Conservation (phyloP, 805 yeast genomes). For the Wickerhamiella sorbophila region DNA sequence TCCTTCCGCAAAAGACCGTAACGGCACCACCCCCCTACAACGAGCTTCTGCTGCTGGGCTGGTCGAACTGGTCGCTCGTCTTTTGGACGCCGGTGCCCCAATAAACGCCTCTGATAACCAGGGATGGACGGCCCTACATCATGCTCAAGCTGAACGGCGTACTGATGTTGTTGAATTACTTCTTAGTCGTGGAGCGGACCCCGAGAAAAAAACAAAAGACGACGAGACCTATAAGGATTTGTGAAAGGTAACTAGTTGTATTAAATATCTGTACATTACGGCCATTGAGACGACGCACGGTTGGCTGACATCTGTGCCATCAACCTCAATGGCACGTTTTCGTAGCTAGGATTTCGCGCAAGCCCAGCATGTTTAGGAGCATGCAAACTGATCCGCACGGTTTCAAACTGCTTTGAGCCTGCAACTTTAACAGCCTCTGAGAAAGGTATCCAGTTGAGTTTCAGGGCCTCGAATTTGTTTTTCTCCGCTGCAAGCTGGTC, state of each 20-base stretch:
- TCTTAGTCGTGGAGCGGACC: slow-evolving; percentile 55
- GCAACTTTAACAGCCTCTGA: not conserved
- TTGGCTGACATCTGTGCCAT: not conserved
- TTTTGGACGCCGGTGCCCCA: slow-evolving; percentile 44
- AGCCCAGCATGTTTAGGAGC: not conserved
- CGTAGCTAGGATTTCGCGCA: not conserved
- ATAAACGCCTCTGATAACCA: slow-evolving; percentile 48
- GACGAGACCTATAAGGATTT: slow-evolving; percentile 38
- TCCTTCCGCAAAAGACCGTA: slow-evolving; percentile 50
- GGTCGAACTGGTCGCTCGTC: slow-evolving; percentile 36
- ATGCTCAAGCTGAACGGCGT: slow-evolving; percentile 81
- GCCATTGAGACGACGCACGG: not conserved
- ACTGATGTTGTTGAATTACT: slow-evolving; percentile 57
- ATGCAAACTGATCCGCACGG: not conserved
- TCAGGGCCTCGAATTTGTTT: not conserved
- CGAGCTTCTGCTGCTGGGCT: slow-evolving; percentile 76
- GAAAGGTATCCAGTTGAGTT: slow-evolving; percentile 1
- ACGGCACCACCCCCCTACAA: slow-evolving; percentile 54
- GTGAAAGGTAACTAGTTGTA: not conserved
- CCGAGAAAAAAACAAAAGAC: slow-evolving; percentile 31
- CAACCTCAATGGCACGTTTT: not conserved
- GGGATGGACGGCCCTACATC: slow-evolving; percentile 83
- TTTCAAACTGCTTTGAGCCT: not conserved
- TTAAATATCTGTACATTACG: not conserved
- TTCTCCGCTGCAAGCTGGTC: not conserved